Evolutionary conservation across 2,329 filamentous ascomycete species (phyloP).

Genomic region (Didymellaceae sp.): DNA sequence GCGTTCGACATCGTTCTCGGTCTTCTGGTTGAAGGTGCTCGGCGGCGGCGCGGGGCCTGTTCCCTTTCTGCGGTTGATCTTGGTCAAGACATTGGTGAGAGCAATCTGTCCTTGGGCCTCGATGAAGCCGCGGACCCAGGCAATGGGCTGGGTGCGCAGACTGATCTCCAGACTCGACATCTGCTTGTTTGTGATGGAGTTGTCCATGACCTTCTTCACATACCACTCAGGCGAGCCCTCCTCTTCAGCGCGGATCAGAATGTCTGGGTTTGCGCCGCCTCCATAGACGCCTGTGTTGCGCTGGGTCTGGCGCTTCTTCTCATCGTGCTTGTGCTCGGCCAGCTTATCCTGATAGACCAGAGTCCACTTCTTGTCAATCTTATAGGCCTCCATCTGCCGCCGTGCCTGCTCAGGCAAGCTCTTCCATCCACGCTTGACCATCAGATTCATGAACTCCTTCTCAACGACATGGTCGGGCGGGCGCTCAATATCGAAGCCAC

Average conservation of each 20-base stretch:
- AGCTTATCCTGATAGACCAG: slow-evolving; percentile 93
- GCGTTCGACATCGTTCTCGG: slow-evolving; percentile 82
- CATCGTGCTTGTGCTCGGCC: slow-evolving; percentile 91
- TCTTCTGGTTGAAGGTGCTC: slow-evolving; percentile 56
- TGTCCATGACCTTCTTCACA: slow-evolving; percentile 95
- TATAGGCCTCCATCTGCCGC: slow-evolving; percentile 95
- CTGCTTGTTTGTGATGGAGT: slow-evolving; percentile 88
- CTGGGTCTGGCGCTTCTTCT: slow-evolving; percentile 80
- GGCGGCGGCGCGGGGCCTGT: slow-evolving; percentile 72
- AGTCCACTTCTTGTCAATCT: slow-evolving; percentile 95
- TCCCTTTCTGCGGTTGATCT: slow-evolving; percentile 87
- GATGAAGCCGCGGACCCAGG: slow-evolving; percentile 94
- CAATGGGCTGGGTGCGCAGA: slow-evolving; percentile 92
- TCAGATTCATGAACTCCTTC: slow-evolving; percentile 88
- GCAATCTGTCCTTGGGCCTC: slow-evolving; percentile 97
- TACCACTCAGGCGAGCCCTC: slow-evolving; percentile 98
- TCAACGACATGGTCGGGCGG: slow-evolving; percentile 83
- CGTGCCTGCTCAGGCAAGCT: slow-evolving; percentile 93
- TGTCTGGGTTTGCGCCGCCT: slow-evolving; percentile 63
- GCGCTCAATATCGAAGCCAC: slow-evolving; percentile 69
- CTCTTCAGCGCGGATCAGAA: slow-evolving; percentile 83
- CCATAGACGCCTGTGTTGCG: slow-evolving; percentile 61
- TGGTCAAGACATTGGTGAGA: slow-evolving; percentile 88
- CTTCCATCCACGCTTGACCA: slow-evolving; percentile 98
- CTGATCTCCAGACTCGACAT: slow-evolving; percentile 93